These are phyloP conservation scores for Komagataella mondaviorum DNA, from an alignment of 805 yeast genomes.

Conservation along the genomic window DNA sequence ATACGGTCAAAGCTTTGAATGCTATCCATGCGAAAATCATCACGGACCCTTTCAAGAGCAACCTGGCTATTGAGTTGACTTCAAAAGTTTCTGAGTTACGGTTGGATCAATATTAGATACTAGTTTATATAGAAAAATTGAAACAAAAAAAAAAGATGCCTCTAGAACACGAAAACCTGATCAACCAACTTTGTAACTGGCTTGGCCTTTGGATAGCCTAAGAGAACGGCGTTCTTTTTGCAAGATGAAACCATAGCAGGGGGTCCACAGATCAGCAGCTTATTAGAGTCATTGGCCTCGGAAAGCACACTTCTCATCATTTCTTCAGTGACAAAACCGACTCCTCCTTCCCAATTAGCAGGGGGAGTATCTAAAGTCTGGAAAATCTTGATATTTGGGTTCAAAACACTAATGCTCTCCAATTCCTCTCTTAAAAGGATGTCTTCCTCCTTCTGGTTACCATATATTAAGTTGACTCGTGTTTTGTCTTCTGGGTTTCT, in stretches of 20 bases:
- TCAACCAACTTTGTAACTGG: conserved; percentile 86
- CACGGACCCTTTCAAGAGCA: conserved; percentile 22
- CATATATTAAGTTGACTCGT: conserved; percentile 61
- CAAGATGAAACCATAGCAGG: conserved; percentile 82
- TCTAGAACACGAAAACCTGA: conserved; percentile 74
- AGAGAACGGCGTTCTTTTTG: conserved; percentile 60
- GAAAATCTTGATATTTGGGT: conserved; percentile 52
- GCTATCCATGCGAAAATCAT: conserved; percentile 72
- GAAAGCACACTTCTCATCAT: conserved; percentile 54
- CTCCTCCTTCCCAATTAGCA: conserved; percentile 60
- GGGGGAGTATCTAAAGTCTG: conserved; percentile 69
- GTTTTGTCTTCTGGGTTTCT: conserved; percentile 70
- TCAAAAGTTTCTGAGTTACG: conserved; percentile 32
- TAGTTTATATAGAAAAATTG: not conserved
- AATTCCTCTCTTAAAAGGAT: conserved; percentile 72
- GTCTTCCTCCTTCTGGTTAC: conserved; percentile 70
- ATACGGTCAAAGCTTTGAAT: conserved; percentile 74
- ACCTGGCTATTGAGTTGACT: conserved; percentile 18
- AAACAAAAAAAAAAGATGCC: not conserved
- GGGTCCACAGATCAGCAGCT: conserved; percentile 85
- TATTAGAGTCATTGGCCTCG: conserved; percentile 40
- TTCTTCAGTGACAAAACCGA: conserved; percentile 73
- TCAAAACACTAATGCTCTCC: conserved; percentile 43
- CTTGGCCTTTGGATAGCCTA: conserved; percentile 76
- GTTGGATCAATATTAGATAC: conserved; percentile 13